Evolutionary conservation across 352 stramenopile species (phyloP), one percentile per base, ranked within the genome.

Genomic region (Pythium myriotylum): DNA sequence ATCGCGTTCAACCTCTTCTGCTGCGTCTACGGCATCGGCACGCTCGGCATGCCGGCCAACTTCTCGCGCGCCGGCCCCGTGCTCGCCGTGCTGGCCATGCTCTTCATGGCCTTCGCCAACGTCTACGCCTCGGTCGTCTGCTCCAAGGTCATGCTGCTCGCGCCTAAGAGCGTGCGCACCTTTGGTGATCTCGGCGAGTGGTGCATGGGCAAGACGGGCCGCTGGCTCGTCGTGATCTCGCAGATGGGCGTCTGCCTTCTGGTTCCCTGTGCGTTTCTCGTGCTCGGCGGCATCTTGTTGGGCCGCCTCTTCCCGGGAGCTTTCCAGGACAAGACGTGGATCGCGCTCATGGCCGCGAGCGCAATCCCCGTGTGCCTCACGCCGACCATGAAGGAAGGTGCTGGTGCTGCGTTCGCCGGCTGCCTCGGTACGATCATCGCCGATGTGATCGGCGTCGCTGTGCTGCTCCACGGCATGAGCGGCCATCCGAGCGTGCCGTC

Each of bases 1-100:
- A 53, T 49, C 57, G 55, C 72, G 17, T 84, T 84, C 67, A 84
- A 81, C 59, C 72, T 86, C 59, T 81, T 81, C 59, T 88, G 79
- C 62, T 80, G 72, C 29, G 78, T 88, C 46, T 88, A 79, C 64
- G 79, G 79, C 42, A 79, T 89, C 29, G 80, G 80, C 16, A 88
- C 80, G 26, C 75, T 89, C 41, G 77, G 80, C 51, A 86, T 89
- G 75, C 78, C 80, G 0, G 76, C 70, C 33, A 89, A 89, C 63
- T 89, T 85, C 56, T 72, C 79, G 1, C 79, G 79, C 13, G 75
- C 79, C 23, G 77, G 77, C 12, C 77, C 77, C 29, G 41, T 66
- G 26, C 27, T 68, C 39, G 68, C 68, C 20, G 59, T 59, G 19
- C 14, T 65, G 22, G 68, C 68, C 16, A 64, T 70, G 37, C 37